phyloP scores from a whole-genome alignment of 2,329 filamentous ascomycete genomes.

The Xylariales sp. region DNA sequence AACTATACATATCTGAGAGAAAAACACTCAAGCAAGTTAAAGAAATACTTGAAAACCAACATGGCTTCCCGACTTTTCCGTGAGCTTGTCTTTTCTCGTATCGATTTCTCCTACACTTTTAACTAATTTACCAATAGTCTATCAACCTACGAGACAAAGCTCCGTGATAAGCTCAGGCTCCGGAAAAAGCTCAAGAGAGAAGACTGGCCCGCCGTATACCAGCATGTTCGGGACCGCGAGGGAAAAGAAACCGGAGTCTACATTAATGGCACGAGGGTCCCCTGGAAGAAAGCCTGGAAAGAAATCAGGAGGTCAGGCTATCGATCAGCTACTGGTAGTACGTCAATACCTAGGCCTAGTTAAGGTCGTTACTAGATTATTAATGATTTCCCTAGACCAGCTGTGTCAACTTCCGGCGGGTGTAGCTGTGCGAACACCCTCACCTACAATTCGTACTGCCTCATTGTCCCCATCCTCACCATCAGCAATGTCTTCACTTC shows the following conservation, averaged over 20 bases:
- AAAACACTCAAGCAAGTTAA: slow-evolving; percentile 21
- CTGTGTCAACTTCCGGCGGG: slow-evolving; percentile 12
- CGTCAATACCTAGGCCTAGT: not conserved
- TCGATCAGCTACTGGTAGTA: not conserved
- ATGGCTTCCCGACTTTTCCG: slow-evolving; percentile 23
- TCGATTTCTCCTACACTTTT: not conserved
- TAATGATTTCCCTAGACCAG: not conserved
- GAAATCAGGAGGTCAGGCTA: slow-evolving; percentile 21
- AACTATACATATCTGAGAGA: slow-evolving; percentile 11
- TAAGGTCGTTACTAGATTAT: not conserved
- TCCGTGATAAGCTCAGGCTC: slow-evolving; percentile 35
- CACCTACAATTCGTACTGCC: not conserved
- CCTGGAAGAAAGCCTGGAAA: slow-evolving; percentile 26
- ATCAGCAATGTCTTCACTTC: not conserved
- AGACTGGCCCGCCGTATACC: slow-evolving; percentile 37
- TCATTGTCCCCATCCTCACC: not conserved
- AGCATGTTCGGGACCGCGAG: slow-evolving; percentile 10
- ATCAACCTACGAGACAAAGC: slow-evolving; percentile 38
- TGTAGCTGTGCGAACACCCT: slow-evolving; percentile 21
- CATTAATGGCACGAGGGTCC: slow-evolving; percentile 7
- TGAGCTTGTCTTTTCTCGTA: not conserved
- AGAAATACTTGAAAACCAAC: slow-evolving; percentile 7
- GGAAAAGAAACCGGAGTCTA: slow-evolving; percentile 18
- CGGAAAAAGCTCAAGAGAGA: slow-evolving; percentile 40
- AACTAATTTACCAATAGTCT: slow-evolving; percentile 21